These are phyloP conservation scores for Ganoderma lucidum DNA, from an alignment of 1,284 basidiomycete genomes.

Conservation along the genomic window DNA sequence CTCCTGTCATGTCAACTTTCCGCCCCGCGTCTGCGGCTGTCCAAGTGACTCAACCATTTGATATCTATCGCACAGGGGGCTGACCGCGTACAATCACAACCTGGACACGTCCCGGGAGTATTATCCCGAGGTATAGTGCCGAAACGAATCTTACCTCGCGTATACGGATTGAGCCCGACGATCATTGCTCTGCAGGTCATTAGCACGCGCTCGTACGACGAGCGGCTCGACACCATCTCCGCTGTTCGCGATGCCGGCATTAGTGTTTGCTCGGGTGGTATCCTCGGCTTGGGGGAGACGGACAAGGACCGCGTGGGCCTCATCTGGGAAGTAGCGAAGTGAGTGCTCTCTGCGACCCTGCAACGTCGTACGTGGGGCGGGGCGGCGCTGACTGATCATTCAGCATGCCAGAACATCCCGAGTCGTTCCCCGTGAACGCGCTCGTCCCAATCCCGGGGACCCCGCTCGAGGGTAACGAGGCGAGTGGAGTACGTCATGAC, in stretches of 20 bases:
- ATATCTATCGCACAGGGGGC: conserved; percentile 59
- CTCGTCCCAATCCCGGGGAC: conserved; percentile 84
- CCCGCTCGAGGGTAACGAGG: conserved; percentile 78
- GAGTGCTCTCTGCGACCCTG: conserved; percentile 39
- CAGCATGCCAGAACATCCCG: conserved; percentile 94
- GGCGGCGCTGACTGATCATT: conserved; percentile 19
- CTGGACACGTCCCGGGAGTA: conserved; percentile 98
- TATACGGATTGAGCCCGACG: conserved; percentile 14
- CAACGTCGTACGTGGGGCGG: neutral
- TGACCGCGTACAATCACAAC: conserved; percentile 99
- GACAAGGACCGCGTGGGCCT: conserved; percentile 92
- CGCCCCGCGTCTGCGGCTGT: neutral
- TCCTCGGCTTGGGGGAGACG: conserved; percentile 93
- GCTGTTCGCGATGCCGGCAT: conserved; percentile 96
- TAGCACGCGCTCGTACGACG: conserved; percentile 95
- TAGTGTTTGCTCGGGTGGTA: conserved; percentile 97
- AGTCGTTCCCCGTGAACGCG: conserved; percentile 98
- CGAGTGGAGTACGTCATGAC: conserved; percentile 32
- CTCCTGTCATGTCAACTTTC: conserved; percentile 8
- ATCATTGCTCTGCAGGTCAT: conserved; percentile 71
- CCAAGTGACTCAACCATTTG: conserved; percentile 12
- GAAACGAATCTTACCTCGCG: neutral
- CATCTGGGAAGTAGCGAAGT: conserved; percentile 95
- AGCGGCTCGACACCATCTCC: conserved; percentile 88
- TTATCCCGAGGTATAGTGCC: conserved; percentile 79